Percentiles rank a stretch among this genome's conserved stretches.
Conservation (phyloP, 2,329 filamentous ascomycete species). For the Aspergillus sp. region DNA sequence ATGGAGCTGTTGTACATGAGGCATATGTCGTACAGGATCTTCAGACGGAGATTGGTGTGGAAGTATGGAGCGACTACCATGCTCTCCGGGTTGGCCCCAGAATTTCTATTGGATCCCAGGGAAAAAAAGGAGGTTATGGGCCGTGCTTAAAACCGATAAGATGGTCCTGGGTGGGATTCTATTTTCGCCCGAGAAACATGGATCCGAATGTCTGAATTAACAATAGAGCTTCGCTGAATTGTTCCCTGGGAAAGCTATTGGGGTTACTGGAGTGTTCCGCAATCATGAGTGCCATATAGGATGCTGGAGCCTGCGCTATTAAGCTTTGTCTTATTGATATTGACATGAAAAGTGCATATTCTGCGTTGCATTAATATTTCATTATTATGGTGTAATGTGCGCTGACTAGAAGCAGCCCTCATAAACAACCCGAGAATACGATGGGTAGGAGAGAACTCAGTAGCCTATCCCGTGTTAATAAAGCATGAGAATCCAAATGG, state of each 20-base stretch:
- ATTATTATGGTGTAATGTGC: not conserved
- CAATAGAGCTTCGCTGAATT: not conserved
- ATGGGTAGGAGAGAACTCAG: not conserved
- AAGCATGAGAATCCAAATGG: not conserved
- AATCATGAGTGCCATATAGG: not conserved
- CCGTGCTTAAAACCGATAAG: no score
- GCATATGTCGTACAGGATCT: no score
- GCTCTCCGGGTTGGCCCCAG: no score
- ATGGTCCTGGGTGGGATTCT: no score
- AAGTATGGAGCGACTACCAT: no score
- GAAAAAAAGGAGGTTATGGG: no score
- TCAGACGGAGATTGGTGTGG: no score
- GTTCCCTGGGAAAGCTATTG: not conserved
- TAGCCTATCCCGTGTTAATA: constrained; percentile 5
- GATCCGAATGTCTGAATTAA: not conserved
- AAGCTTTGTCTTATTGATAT: not conserved
- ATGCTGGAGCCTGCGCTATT: no score
- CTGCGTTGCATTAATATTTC: not conserved
- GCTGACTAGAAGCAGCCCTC: not conserved
- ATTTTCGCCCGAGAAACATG: no score
- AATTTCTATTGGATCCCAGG: no score
- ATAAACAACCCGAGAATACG: not conserved
- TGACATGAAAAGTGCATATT: not conserved
- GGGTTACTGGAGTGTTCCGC: not conserved
- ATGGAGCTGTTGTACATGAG: no score